A percentile compares a stretch with the other conserved stretches of the same genome.
These are phyloP conservation scores for Cucumis hystrix DNA, from an alignment of 306 rosid species.

Conservation along the genomic window DNA sequence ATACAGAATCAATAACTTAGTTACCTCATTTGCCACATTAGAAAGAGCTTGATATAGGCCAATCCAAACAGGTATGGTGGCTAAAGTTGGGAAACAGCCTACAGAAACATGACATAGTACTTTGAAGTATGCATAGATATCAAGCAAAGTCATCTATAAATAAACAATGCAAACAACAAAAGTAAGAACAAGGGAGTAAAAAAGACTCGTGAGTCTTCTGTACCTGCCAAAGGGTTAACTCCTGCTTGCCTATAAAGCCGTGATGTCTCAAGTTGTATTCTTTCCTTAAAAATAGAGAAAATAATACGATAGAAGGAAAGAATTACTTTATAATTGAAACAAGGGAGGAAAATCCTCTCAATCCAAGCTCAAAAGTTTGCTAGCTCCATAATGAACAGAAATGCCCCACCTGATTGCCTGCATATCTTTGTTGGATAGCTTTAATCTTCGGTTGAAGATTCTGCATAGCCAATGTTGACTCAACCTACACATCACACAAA, in stretches of 20 bases:
- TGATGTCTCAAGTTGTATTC: constrained; percentile 99
- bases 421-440: constrained; percentile 95
- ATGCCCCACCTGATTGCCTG: constrained; percentile 83
- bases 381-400: background rate
- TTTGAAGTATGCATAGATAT: background rate
- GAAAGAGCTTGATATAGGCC: constrained; percentile 98
- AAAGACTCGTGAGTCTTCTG: background rate
- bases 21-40: constrained; percentile 97
- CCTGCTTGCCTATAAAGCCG: constrained; percentile 89
- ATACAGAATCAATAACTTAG: background rate
- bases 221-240: constrained; percentile 94
- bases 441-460: constrained; percentile 94
- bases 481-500: constrained; percentile 44
- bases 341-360: background rate
- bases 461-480: constrained; percentile 95
- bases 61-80: constrained; percentile 97
- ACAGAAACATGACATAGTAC: background rate
- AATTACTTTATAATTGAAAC: background rate
- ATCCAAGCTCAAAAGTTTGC: constrained; percentile 12
- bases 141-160: background rate
- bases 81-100: constrained; percentile 97
- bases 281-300: constrained; percentile 60
- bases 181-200: background rate
- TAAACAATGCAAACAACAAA: background rate
- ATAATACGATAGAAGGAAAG: constrained; percentile 19